Conservation (phyloP, 1,284 basidiomycete species). For the Pseudozyma flocculosa region DNA sequence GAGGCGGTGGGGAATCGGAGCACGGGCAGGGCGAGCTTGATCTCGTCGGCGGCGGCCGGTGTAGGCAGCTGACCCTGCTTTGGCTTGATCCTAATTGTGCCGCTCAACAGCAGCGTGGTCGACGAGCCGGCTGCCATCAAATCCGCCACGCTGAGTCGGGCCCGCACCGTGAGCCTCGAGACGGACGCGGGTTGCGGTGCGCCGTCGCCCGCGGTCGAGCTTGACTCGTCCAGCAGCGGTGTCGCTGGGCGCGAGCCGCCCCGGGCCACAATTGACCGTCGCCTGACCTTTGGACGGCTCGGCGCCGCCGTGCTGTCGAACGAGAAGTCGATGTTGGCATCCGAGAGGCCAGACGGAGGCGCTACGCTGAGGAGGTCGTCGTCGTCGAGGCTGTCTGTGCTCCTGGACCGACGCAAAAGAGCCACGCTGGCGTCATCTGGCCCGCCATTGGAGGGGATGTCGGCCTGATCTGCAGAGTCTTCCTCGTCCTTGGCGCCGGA, state of each 20-base stretch:
- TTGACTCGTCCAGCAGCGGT: not conserved
- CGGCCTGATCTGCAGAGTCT: too few relatives aligned
- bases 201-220: not conserved
- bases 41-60: not conserved
- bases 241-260: not conserved
- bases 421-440: not conserved
- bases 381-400: conserved; percentile 9
- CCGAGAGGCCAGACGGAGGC: conserved; percentile 23
- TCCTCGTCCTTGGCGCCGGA: not conserved
- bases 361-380: conserved; percentile 26
- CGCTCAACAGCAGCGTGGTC: not conserved
- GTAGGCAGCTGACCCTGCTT: not conserved
- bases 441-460: conserved; percentile 5
- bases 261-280: not conserved
- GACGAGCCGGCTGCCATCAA: not conserved
- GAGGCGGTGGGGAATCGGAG: not conserved
- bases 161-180: too few relatives aligned
- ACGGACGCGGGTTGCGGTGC: too few relatives aligned
- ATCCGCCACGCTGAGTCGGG: not conserved
- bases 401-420: not conserved
- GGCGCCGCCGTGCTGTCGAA: conserved; percentile 6
- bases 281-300: not conserved
- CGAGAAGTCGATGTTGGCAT: conserved; percentile 25
- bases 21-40: not conserved
- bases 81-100: not conserved